Conservation (phyloP, 2,329 filamentous ascomycete genomes). For the Colletotrichum karsti region DNA sequence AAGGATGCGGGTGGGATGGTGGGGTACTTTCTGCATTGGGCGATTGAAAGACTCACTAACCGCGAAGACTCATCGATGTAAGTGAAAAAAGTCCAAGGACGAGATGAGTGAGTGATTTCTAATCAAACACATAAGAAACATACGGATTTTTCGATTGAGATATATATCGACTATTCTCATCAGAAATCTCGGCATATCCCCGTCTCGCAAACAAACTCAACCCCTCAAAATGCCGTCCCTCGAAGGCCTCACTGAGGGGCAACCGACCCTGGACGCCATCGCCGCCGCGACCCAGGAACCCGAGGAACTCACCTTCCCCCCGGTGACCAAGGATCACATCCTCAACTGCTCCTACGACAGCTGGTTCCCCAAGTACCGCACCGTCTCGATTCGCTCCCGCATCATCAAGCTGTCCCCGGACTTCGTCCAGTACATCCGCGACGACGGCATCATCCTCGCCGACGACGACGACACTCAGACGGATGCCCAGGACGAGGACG, state of each 20-base stretch:
- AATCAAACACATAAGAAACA: not conserved
- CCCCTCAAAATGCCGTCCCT: slow-evolving; percentile 41
- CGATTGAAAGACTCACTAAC: slow-evolving; percentile 22
- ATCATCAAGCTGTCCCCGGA: slow-evolving; percentile 79
- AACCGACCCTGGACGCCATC: slow-evolving; percentile 21
- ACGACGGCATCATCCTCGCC: slow-evolving; percentile 91
- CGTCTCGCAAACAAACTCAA: not conserved
- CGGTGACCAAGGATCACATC: slow-evolving; percentile 86
- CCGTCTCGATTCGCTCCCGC: slow-evolving; percentile 84
- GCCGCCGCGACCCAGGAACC: slow-evolving; percentile 23
- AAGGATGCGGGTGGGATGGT: slow-evolving; percentile 20
- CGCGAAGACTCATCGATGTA: slow-evolving; percentile 26
- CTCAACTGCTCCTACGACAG: slow-evolving; percentile 92
- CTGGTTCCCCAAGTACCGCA: slow-evolving; percentile 84
- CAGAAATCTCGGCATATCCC: too few relatives aligned
- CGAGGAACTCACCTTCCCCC: slow-evolving; percentile 74
- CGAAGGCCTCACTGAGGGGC: slow-evolving; percentile 31
- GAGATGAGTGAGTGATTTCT: not conserved
- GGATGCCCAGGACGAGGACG: slow-evolving; percentile 66
- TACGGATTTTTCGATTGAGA: not conserved
- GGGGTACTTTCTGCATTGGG: slow-evolving; percentile 24
- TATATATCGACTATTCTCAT: not conserved
- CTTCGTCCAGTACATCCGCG: slow-evolving; percentile 87
- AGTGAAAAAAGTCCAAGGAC: slow-evolving; percentile 5
- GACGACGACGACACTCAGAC: slow-evolving; percentile 66